Conservation (phyloP, 208 protist genomes). For the Eutreptiella sp. region DNA sequence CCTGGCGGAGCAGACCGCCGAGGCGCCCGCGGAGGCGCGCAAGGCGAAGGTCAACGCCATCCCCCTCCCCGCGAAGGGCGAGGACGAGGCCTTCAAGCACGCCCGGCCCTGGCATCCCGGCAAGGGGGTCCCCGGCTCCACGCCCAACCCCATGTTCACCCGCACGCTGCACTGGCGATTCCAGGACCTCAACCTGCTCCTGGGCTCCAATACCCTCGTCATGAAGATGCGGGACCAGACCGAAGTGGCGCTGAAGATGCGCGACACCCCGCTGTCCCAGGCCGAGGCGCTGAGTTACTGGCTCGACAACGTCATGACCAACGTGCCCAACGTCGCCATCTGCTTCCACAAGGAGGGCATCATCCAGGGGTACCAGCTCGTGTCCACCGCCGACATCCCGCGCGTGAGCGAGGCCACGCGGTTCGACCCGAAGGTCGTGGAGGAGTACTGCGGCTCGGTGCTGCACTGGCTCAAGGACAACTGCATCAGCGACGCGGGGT, state of each 20-base stretch:
- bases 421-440: slow-evolving; percentile 18
- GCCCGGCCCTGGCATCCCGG: background rate
- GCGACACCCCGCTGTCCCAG: slow-evolving; percentile 1
- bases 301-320: slow-evolving; percentile 35
- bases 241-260: slow-evolving; percentile 24
- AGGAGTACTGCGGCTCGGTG: slow-evolving; percentile 3
- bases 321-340: slow-evolving; percentile 32
- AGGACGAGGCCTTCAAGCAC: background rate
- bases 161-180: slow-evolving; percentile 22
- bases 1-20: background rate
- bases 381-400: slow-evolving; percentile 24
- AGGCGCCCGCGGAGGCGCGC: background rate
- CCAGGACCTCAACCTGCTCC: slow-evolving; percentile 19
- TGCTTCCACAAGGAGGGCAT: slow-evolving; percentile 32
- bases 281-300: slow-evolving; percentile 11
- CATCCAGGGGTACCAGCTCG: slow-evolving; percentile 27
- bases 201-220: slow-evolving; percentile 16
- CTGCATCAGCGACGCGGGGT: slow-evolving; percentile 23
- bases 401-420: background rate
- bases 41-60: background rate
- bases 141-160: background rate
- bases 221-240: background rate
- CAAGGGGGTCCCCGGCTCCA: background rate
- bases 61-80: background rate
- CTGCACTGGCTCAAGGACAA: slow-evolving; percentile 28